Conservation (phyloP, 163 green algal genomes). For the Scenedesmus sp. region DNA sequence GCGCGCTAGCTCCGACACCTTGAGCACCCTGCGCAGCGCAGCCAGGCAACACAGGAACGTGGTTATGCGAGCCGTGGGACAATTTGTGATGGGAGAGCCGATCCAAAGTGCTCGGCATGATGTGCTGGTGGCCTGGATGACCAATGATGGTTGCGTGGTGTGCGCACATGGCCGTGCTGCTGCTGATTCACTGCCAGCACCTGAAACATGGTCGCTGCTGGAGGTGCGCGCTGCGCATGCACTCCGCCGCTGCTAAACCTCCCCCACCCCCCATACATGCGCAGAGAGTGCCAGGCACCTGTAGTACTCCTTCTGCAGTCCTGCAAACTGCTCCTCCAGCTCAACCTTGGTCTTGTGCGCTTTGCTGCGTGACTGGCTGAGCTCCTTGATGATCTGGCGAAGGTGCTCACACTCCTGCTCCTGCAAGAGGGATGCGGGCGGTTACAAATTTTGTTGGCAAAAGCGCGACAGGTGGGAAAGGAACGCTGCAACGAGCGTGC, state of each 20-base stretch:
- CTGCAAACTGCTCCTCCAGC: slow-evolving; percentile 47
- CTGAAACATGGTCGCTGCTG: background rate
- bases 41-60: background rate
- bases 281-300: background rate
- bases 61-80: too few species aligned
- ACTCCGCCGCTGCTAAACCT: background rate
- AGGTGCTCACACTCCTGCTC: slow-evolving; percentile 53
- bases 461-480: background rate
- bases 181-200: background rate
- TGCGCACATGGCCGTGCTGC: background rate
- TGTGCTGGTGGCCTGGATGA: background rate
- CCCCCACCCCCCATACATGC: background rate
- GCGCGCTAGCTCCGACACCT: slow-evolving; percentile 45
- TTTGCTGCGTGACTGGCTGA: slow-evolving; percentile 15
- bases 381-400: slow-evolving; percentile 56
- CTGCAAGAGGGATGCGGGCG: background rate
- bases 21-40: slow-evolving; percentile 31
- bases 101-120: too few species aligned
- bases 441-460: too few species aligned
- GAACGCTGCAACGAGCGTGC: background rate
- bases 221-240: too few species aligned
- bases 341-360: slow-evolving; percentile 53
- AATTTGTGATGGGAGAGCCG: too few species aligned
- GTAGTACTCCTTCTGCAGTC: slow-evolving; percentile 55
- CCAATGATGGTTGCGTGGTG: background rate